Evolutionary conservation across 306 rosid species (phyloP), one percentile per base, ranked within the genome.

Genomic region (Inga leiocalycina): DNA sequence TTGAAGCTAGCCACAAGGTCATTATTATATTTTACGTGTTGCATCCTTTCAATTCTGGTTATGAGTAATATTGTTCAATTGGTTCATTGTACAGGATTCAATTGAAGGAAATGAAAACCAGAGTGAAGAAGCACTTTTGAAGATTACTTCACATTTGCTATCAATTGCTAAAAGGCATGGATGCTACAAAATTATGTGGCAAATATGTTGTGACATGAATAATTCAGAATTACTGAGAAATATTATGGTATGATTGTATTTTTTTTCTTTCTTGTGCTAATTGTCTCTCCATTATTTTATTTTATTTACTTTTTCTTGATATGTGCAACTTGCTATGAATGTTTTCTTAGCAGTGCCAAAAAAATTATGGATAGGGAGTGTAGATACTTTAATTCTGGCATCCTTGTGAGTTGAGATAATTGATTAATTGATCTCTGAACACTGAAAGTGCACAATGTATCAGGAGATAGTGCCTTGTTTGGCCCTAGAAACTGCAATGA

Each of bases 141-240:
- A 92, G 81, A 71, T 80, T 89, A 90, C 90, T 11, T 88, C 98
- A 73, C 84, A 79, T 57, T 82, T 96, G 86, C 72, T 96, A 79
- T 88, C 94, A 78, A 88, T 96, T 79, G 99, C 97, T 79, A 96
- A 93, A 80, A 90, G 83, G 73, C 97, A 93, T 75, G 98, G 89
- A 71, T 96, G 97, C 96, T 93, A 96, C 88, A 74, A 83, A 83
- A 89, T 84, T 61, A 81, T 96, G 86, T 93, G 99, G 99, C 83
- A 91, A 82, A 85, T 92, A 67, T 93, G 94, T 75, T 92, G 94
- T 39, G 98, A 93, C 83, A 87, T 93, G 32, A 93, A 96, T 86
- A 98, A 93, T 85, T 88, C 93, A 11, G 96, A 70, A 75, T 85
- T 96, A 66, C 93, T 96, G 71, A 87, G 88, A 85, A 91, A 88